Conservation (phyloP, 2,329 filamentous ascomycete species). For the Golovinomyces cichoracearum region DNA sequence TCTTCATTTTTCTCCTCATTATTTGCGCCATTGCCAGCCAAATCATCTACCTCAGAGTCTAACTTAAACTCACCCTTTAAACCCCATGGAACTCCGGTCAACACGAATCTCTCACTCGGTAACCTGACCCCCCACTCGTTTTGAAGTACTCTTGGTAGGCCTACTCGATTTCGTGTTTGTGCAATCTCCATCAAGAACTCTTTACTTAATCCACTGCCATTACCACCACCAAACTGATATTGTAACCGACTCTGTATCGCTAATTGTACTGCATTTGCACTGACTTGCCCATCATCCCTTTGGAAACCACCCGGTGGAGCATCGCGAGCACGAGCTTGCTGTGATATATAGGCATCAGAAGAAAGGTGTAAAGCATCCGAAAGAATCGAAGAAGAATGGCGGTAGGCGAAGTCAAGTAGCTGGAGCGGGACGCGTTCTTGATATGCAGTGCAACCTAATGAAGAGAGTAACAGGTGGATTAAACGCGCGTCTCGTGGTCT, state of each 20-base stretch:
- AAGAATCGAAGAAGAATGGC: constrained; percentile 47
- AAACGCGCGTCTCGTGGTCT: constrained; percentile 56
- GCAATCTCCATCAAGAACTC: constrained; percentile 58
- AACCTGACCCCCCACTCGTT: constrained; percentile 42
- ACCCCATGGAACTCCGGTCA: constrained; percentile 39
- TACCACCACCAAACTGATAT: constrained; percentile 36
- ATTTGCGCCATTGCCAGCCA: constrained; percentile 27
- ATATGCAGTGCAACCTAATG: constrained; percentile 54
- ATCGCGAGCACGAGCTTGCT: constrained; percentile 14
- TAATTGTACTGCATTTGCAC: constrained; percentile 41
- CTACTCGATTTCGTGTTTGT: constrained; percentile 39
- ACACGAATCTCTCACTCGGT: constrained; percentile 41
- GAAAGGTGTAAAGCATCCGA: constrained; percentile 43
- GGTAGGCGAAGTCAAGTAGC: constrained; percentile 67
- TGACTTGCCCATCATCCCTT: constrained; percentile 21
- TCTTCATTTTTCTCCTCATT: neutral
- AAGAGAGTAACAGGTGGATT: constrained; percentile 53
- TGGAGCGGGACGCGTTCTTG: constrained; percentile 61
- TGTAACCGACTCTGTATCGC: constrained; percentile 42
- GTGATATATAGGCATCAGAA: constrained; percentile 36
- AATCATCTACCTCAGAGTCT: constrained; percentile 23
- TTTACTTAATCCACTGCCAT: constrained; percentile 33
- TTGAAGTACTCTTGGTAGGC: constrained; percentile 33
- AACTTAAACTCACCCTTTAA: constrained; percentile 25
- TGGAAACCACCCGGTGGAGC: constrained; percentile 12